Conservation (phyloP, 2,329 filamentous ascomycete species). For the Paradendryphiella salina region DNA sequence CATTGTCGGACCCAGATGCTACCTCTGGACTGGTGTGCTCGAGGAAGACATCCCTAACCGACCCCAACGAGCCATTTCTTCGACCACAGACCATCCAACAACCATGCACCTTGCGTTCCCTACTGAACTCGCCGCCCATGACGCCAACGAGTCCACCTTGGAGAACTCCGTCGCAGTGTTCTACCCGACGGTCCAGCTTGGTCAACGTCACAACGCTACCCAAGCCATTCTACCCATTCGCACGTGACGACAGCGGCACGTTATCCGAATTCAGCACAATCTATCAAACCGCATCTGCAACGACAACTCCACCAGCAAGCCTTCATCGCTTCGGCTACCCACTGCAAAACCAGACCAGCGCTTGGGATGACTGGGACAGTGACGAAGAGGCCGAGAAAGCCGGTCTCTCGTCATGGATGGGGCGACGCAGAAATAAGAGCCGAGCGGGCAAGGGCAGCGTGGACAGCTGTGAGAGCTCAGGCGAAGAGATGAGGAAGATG, state of each 20-base stretch:
- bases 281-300: slow-evolving; percentile 25
- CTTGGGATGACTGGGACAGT: slow-evolving; percentile 46
- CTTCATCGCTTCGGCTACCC: slow-evolving; percentile 28
- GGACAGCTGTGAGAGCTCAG: slow-evolving; percentile 17
- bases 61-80: slow-evolving; percentile 37
- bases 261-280: slow-evolving; percentile 35
- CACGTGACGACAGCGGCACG: slow-evolving; percentile 33
- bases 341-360: slow-evolving; percentile 38
- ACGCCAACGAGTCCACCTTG: slow-evolving; percentile 32
- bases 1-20: slow-evolving; percentile 22
- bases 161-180: slow-evolving; percentile 25
- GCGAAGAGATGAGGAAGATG: slow-evolving; percentile 1
- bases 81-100: slow-evolving; percentile 35
- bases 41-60: slow-evolving; percentile 38
- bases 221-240: slow-evolving; percentile 14
- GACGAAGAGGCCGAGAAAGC: slow-evolving; percentile 36
- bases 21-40: slow-evolving; percentile 15
- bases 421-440: slow-evolving; percentile 13
- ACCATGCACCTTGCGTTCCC: slow-evolving; percentile 7
- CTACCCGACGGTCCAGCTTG: slow-evolving; percentile 29
- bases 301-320: slow-evolving; percentile 22
- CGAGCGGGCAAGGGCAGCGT: slow-evolving; percentile 19
- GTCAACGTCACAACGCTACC: slow-evolving; percentile 32
- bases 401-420: slow-evolving; percentile 35
- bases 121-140: slow-evolving; percentile 19